These are phyloP conservation scores for Lophiotrema nucula DNA, from an alignment of 495 filamentous ascomycete genomes.

Conservation along the genomic window DNA sequence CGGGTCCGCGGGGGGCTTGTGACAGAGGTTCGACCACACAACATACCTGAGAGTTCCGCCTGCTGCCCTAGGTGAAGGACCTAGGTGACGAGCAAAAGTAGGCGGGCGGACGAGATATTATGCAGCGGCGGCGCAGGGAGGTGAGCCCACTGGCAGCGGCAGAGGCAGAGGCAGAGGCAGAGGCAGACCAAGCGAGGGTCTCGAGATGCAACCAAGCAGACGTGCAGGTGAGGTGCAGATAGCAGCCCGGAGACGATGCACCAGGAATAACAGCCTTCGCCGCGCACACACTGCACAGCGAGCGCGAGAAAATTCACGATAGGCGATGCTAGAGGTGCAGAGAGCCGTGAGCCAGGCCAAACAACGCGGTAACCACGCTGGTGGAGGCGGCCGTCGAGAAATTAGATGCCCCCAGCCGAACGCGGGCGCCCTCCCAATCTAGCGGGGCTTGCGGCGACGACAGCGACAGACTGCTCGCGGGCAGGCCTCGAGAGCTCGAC, in stretches of 20 bases:
- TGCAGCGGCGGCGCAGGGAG: conserved; percentile 28
- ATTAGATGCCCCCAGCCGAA: conserved; percentile 9
- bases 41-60: conserved; percentile 21
- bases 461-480: too few species aligned
- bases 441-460: too few species aligned
- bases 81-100: conserved; percentile 23
- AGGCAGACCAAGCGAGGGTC: conserved; percentile 16
- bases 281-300: conserved; percentile 1
- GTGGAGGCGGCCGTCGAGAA: conserved; percentile 1
- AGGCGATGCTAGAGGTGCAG: too few species aligned
- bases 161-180: not conserved
- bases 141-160: conserved; percentile 15
- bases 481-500: not conserved
- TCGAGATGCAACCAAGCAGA: conserved; percentile 18
- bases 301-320: conserved; percentile 8
- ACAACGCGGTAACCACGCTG: too few species aligned
- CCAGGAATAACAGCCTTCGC: not conserved
- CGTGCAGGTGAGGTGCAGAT: conserved; percentile 25
- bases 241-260: conserved; percentile 4
- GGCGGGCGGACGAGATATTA: conserved; percentile 19
- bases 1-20: not conserved
- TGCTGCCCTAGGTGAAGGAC: conserved; percentile 28
- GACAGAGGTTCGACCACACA: not conserved
- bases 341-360: too few species aligned
- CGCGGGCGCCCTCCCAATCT: too few species aligned